Conservation (phyloP, 1,284 basidiomycete species). For the Ganoderma lingzhi region DNA sequence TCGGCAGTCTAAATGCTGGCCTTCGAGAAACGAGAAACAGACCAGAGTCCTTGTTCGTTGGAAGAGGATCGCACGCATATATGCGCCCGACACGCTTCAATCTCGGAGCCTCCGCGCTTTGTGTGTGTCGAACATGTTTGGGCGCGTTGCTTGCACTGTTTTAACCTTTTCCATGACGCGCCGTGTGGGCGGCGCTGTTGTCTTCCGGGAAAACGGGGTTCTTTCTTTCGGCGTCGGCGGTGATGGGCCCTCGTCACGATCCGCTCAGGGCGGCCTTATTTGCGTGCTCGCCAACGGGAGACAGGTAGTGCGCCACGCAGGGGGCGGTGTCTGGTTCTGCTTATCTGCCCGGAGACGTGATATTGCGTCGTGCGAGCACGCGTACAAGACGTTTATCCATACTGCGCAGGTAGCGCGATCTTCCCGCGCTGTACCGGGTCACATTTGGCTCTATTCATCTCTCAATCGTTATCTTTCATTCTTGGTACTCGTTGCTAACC, state of each 20-base stretch:
- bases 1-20: background rate
- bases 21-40: background rate
- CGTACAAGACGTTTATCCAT: background rate
- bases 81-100: background rate
- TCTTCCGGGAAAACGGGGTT: background rate
- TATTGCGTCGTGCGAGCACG: background rate
- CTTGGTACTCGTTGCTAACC: constrained; percentile 14
- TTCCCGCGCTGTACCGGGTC: background rate
- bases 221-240: background rate
- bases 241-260: background rate
- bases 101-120: background rate
- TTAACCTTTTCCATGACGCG: background rate
- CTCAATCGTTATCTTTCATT: background rate
- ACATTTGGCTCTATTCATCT: background rate
- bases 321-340: background rate
- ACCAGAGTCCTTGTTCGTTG: background rate
- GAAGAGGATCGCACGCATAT: background rate
- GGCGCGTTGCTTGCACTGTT: background rate
- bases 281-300: background rate
- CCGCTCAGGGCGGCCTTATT: background rate
- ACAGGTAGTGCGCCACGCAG: background rate
- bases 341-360: background rate
- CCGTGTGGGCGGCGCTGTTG: background rate
- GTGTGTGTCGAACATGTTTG: background rate
- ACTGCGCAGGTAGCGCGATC: background rate